phyloP scores from a whole-genome alignment of 805 yeast genomes.

The Candida silvatica region DNA sequence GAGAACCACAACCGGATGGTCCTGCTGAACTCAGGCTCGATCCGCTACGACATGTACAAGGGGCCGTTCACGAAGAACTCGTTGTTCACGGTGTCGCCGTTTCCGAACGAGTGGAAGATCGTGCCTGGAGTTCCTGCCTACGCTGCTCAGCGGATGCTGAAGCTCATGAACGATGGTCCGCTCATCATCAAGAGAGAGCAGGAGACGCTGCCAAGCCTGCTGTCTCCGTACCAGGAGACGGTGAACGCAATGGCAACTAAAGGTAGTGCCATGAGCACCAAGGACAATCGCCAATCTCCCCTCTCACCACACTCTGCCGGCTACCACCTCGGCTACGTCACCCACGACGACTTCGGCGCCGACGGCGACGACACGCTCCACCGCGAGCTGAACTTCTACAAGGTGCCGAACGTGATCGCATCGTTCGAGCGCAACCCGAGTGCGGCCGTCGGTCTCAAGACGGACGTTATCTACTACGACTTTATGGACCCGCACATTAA shows the following conservation, averaged over 20 bases:
- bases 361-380: slow-evolving; percentile 85
- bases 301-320: too few relatives aligned
- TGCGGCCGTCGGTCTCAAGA: slow-evolving; percentile 21
- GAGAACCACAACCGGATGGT: slow-evolving; percentile 41
- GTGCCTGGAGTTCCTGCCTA: slow-evolving; percentile 47
- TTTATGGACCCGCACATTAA: slow-evolving; percentile 42
- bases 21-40: slow-evolving; percentile 77
- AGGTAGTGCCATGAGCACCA: not conserved
- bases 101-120: slow-evolving; percentile 69
- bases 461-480: slow-evolving; percentile 73
- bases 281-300: too few relatives aligned
- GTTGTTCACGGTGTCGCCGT: slow-evolving; percentile 79
- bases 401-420: slow-evolving; percentile 75
- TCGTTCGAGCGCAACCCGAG: slow-evolving; percentile 30
- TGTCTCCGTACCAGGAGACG: slow-evolving; percentile 19
- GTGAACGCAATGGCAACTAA: not conserved
- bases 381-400: slow-evolving; percentile 45
- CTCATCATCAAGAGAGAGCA: slow-evolving; percentile 20
- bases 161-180: slow-evolving; percentile 46
- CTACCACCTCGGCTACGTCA: slow-evolving; percentile 55
- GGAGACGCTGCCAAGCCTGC: slow-evolving; percentile 6
- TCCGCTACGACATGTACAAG: slow-evolving; percentile 76
- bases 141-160: slow-evolving; percentile 46
- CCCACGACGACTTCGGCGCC: slow-evolving; percentile 75
- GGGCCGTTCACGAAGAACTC: slow-evolving; percentile 80